phyloP scores from a whole-genome alignment of 768 basidiomycete species.

The Tricholoma sp. region DNA sequence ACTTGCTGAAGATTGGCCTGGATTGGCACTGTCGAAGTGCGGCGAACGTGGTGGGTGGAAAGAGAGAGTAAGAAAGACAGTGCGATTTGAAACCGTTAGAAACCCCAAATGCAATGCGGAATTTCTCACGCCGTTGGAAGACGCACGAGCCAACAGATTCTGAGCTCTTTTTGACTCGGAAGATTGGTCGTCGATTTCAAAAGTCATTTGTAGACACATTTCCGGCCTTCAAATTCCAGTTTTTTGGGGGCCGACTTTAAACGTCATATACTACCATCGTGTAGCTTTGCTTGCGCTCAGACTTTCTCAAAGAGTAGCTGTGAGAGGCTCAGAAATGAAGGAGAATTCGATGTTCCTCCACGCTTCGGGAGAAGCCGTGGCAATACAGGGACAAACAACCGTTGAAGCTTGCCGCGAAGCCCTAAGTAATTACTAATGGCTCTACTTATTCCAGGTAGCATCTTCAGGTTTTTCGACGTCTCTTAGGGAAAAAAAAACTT shows the following conservation, averaged over 20 bases:
- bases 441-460: no score
- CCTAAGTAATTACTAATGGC: no score
- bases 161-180: slow-evolving; percentile 45
- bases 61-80: slow-evolving; percentile 29
- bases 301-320: slow-evolving; percentile 10
- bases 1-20: slow-evolving; percentile 19
- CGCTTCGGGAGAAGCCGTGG: slow-evolving; percentile 3
- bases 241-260: slow-evolving; percentile 15
- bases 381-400: slow-evolving; percentile 2
- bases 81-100: slow-evolving; percentile 27
- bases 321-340: slow-evolving; percentile 14
- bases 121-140: slow-evolving; percentile 42
- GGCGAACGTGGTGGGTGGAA: slow-evolving; percentile 32
- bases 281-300: slow-evolving; percentile 12
- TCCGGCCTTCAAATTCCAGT: slow-evolving; percentile 10
- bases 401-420: no score
- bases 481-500: no score
- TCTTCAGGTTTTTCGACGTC: no score
- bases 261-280: not conserved
- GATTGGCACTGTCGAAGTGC: slow-evolving; percentile 19
- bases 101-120: slow-evolving; percentile 33
- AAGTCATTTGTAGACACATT: slow-evolving; percentile 21
- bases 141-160: slow-evolving; percentile 48
- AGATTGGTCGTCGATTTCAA: slow-evolving; percentile 35
- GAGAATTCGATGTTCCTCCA: slow-evolving; percentile 14